A percentile compares a stretch with the other conserved stretches of the same genome.
phyloP scores from a whole-genome alignment of 176 grass and related monocot genomes.

The Carex parvula region DNA sequence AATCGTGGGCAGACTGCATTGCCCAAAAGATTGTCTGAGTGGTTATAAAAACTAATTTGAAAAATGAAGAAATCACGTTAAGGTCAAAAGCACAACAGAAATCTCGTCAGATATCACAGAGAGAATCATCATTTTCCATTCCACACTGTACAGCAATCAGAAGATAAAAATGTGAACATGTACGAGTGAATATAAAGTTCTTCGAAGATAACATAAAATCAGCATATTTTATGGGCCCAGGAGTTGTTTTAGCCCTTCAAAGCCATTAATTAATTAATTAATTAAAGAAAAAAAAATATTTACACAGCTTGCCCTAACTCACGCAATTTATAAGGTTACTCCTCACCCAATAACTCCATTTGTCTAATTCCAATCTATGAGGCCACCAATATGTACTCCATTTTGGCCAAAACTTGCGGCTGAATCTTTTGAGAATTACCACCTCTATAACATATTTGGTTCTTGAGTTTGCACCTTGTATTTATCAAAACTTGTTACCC shows the following conservation, averaged over 20 bases:
- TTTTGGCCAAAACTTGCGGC: background rate
- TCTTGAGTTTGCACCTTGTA: background rate
- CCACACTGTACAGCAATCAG: background rate
- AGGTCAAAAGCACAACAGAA: background rate
- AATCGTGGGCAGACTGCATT: background rate
- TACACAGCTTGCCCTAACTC: conserved; percentile 9
- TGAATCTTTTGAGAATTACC: background rate
- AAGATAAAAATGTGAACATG: background rate
- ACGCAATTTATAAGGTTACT: background rate
- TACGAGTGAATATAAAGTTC: background rate
- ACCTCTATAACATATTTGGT: conserved; percentile 1
- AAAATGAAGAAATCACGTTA: background rate
- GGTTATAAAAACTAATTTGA: background rate
- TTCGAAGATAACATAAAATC: background rate
- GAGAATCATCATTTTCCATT: too few species aligned
- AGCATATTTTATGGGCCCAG: background rate
- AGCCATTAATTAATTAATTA: background rate
- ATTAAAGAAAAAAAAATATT: background rate
- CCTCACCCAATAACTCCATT: background rate
- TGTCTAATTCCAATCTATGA: background rate
- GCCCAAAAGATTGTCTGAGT: background rate
- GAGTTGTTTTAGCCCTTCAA: background rate
- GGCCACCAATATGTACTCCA: background rate
- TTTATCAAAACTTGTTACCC: background rate
- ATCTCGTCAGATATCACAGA: too few species aligned